Evolutionary conservation across 352 stramenopile species (phyloP).

Genomic region (Phytopythium chamaehyphon): DNA sequence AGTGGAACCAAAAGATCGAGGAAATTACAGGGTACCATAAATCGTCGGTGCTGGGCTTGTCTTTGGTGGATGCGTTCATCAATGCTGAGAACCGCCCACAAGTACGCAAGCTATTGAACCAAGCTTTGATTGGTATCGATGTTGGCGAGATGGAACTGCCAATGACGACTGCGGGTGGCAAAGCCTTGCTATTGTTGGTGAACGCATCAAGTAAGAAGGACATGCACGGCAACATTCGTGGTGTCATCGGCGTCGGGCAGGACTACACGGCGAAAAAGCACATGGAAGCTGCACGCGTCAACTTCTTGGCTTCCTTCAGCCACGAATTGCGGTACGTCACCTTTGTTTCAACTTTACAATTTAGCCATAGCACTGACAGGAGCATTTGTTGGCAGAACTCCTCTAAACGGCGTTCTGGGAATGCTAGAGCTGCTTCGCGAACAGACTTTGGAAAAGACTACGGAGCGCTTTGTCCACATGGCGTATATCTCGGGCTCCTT

Average conservation of each 20-base stretch:
- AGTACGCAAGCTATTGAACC: conserved; percentile 54
- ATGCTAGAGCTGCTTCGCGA: conserved; percentile 72
- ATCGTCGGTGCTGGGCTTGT: conserved; percentile 44
- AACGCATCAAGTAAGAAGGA: conserved; percentile 80
- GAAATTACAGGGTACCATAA: conserved; percentile 73
- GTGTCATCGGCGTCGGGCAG: conserved; percentile 86
- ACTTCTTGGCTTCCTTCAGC: conserved; percentile 67
- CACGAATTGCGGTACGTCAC: conserved; percentile 35
- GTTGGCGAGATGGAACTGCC: conserved; percentile 68
- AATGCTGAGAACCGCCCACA: conserved; percentile 44
- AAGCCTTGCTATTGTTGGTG: conserved; percentile 45
- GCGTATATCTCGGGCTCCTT: conserved; percentile 64
- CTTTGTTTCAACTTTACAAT: background rate
- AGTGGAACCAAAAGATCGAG: conserved; percentile 77
- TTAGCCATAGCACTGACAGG: background rate
- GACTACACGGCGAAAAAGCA: conserved; percentile 84
- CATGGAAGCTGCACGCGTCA: conserved; percentile 64
- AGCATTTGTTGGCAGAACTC: conserved; percentile 26
- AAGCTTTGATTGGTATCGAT: conserved; percentile 63
- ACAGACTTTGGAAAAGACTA: conserved; percentile 51
- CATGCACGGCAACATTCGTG: conserved; percentile 83
- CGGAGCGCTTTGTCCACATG: conserved; percentile 67
- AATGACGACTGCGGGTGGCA: conserved; percentile 47
- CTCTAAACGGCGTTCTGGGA: conserved; percentile 72
- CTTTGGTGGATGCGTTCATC: conserved; percentile 62